Conservation (phyloP, 2,329 filamentous ascomycete genomes). For the Cladosporium sp. region DNA sequence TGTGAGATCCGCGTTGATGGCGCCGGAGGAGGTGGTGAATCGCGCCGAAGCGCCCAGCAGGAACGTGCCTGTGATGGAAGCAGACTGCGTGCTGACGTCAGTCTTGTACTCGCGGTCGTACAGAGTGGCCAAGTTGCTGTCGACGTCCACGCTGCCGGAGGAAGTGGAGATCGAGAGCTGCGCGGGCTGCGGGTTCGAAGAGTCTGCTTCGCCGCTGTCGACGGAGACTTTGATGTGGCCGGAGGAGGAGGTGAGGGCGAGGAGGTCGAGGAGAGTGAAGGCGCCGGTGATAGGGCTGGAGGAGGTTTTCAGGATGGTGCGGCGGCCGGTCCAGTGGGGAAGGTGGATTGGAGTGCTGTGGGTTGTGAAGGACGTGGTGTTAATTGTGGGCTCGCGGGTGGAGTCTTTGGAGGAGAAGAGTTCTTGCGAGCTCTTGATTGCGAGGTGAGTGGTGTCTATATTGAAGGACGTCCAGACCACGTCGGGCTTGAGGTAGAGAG, state of each 20-base stretch:
- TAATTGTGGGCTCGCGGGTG: constrained; percentile 30
- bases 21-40: constrained; percentile 40
- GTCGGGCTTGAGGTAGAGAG: constrained; percentile 39
- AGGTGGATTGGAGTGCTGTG: constrained; percentile 38
- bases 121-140: constrained; percentile 27
- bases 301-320: constrained; percentile 42
- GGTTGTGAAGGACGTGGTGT: constrained; percentile 36
- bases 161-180: constrained; percentile 39
- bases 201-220: constrained; percentile 38
- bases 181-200: constrained; percentile 35
- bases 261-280: constrained; percentile 43
- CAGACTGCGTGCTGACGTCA: constrained; percentile 40
- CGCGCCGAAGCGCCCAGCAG: constrained; percentile 43
- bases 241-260: constrained; percentile 43
- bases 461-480: constrained; percentile 37
- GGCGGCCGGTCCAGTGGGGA: constrained; percentile 37
- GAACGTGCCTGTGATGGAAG: constrained; percentile 41
- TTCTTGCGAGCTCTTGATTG: constrained; percentile 39
- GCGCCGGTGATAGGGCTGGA: constrained; percentile 45
- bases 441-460: constrained; percentile 39
- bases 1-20: constrained; percentile 39
- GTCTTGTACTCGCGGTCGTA: constrained; percentile 46
- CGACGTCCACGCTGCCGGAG: constrained; percentile 40
- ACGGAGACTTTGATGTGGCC: constrained; percentile 44
- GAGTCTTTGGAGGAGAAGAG: constrained; percentile 22